Base-by-base conservation (phyloP, 371 early-diverging fungal species). In the Nematocida minor region DNA sequence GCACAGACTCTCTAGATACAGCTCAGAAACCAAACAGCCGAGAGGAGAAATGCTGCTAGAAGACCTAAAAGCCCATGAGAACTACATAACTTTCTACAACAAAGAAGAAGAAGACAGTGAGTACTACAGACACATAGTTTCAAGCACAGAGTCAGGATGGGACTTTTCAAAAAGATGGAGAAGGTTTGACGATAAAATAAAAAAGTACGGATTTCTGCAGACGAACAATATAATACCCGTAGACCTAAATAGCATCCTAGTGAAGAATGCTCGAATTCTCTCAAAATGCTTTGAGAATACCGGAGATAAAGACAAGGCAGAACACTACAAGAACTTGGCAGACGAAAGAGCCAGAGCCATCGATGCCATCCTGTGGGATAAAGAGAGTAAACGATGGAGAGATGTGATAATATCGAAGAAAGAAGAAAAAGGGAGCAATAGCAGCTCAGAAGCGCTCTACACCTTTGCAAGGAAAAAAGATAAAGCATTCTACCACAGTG, bases 71-170 rank as follows among this genome's bases (percentile, higher is more conserved):
- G 46, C n/a, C 4, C 14, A 20, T 31, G 14, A 29, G 11, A 25
- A 31, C 16, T 74, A 74, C 53, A 9, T n/a, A 22, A n/a, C 25
- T n/a, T n/a, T n/a, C n/a, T 11, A 18, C 32, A 44, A 47, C 22
- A 11, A 57, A 38, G 42, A 0, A 4, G 22, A 6, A 0, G 32
- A 25, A 4, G 11, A 27, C 6, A 6, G 7, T 22, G 40, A 14
- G 31, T 55, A 47, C 77, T 74, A 47, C 66, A 54, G 3, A n/a
- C 63, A 74, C 42, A 74, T 74, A 16, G 36, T 6, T 18, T 85
- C 92, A 0, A 91, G 88, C 25, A 91, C 94, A 2, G 93, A 94
- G 83, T 87, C 90, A 18, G 94, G 94, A 7, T 91, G 91, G 91
- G 93, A 93, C 83, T 93, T 89, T 79, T 88, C 89, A 20, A 86